Evolutionary conservation across 192 early-diverging fungal genomes (phyloP), one percentile per base, ranked within the genome.

Genomic region (Gorgonomyces haynaldii): DNA sequence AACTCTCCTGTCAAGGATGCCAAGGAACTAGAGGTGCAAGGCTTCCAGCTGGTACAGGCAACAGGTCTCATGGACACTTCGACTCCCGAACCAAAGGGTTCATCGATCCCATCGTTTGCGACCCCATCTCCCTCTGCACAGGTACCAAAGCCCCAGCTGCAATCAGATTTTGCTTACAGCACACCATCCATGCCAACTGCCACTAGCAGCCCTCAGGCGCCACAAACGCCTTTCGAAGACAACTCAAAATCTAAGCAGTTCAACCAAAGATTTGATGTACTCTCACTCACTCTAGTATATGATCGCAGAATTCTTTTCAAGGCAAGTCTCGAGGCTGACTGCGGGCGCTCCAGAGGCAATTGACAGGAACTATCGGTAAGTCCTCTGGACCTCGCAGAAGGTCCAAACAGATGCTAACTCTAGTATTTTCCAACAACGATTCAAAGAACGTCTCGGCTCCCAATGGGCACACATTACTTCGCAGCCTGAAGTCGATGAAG

Each of bases 401-500:
- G 42, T 25, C 23, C 49, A 3, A 29, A 9, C 49, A 9, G 16
- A 30, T 34, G 21, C 34, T 17, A 32, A 5, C 45, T 47, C 8
- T 42, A 52, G 44, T 67, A 60, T 73, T 43, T 68, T 73, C 41
- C 61, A 64, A 28, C 70, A 73, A 52, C 60, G 65, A 19, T 52
- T 65, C 21, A 52, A 50, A 37, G 70, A 73, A 43, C 60, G 61
- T 40, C 38, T 73, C 20, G 61, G 61, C 23, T 46, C 42, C 13
- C 45, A 58, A 54, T 58, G 57, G 53, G 57, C 58, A 4, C 70
- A 73, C 28, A 53, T 73, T 41, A 73, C 70, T 1, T 42, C 60
- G 13, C 70, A 73, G 42, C 70, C 70, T 13, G 70, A 73, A 66
- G 70, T 73, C 17, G 70, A 73, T 29, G 70, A 73, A 31, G 62